phyloP scores from a whole-genome alignment of 768 basidiomycete species.

The Pleurotus ostreatus region DNA sequence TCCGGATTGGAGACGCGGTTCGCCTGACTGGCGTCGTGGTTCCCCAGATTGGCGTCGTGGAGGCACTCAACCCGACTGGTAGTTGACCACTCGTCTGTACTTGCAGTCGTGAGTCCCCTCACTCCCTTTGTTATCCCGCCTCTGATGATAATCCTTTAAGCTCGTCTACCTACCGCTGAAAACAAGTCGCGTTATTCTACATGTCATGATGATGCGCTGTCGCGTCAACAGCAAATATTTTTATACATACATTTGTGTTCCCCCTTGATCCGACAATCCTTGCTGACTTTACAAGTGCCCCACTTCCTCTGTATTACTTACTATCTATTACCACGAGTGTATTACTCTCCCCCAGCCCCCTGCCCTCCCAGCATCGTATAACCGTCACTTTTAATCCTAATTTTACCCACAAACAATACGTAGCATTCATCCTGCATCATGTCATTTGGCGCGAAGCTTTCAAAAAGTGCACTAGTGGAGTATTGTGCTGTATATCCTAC shows the following conservation, averaged over 20 bases:
- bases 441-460: neutral
- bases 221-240: too few species aligned
- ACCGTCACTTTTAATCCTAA: too few species aligned
- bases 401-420: neutral
- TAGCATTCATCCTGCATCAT: conserved; percentile 2
- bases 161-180: too few species aligned
- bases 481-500: neutral
- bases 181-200: too few species aligned
- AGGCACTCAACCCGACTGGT: neutral
- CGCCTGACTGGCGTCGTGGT: conserved; percentile 13
- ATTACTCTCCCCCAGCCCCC: too few species aligned
- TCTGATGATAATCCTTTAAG: neutral
- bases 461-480: neutral
- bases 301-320: too few species aligned
- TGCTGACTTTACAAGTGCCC: too few species aligned
- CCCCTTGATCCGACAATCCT: too few species aligned
- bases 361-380: too few species aligned
- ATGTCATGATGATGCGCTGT: too few species aligned
- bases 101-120: neutral
- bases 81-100: neutral
- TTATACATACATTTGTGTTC: too few species aligned
- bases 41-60: conserved; percentile 12
- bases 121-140: neutral
- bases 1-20: conserved; percentile 15
- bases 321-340: too few species aligned